Evolutionary conservation across 352 stramenopile species (phyloP).

Genomic region (Phytopythium sindhum): DNA sequence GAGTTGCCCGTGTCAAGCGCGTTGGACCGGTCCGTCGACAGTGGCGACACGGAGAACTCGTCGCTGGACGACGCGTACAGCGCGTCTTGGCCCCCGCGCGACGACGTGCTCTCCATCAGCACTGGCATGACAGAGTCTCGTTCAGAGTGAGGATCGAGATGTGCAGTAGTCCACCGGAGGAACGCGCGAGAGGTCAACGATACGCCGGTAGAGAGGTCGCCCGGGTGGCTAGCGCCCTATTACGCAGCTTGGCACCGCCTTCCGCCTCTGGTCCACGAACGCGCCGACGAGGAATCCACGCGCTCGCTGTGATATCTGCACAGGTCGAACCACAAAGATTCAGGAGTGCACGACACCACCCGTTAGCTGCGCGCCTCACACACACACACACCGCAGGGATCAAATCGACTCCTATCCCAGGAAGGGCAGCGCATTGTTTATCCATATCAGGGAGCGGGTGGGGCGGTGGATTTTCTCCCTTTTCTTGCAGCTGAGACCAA

Average conservation of each 20-base stretch:
- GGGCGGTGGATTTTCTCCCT: constrained; percentile 4
- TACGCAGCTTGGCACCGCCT: not conserved
- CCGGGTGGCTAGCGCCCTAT: not conserved
- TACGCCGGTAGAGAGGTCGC: not conserved
- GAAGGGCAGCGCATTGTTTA: too few relatives aligned
- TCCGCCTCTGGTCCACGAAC: not conserved
- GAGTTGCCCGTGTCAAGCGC: constrained; percentile 4
- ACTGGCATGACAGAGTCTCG: not conserved
- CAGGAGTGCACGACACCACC: not conserved
- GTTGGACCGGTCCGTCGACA: constrained; percentile 13
- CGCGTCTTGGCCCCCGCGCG: constrained; percentile 5
- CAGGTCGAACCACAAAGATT: not conserved
- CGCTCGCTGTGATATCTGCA: not conserved
- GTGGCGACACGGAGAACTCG: constrained; percentile 17
- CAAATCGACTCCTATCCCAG: too few relatives aligned
- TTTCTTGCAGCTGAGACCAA: not conserved
- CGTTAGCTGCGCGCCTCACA: not conserved
- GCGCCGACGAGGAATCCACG: not conserved
- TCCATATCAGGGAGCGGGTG: not conserved
- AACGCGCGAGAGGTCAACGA: not conserved
- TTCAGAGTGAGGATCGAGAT: too few relatives aligned
- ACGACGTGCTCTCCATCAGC: constrained; percentile 9
- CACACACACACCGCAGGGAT: not conserved
- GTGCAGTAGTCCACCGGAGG: not conserved
- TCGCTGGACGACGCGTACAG: constrained; percentile 10